phyloP scores from a whole-genome alignment of 2,329 filamentous ascomycete species.

The Polytolypa hystricis region DNA sequence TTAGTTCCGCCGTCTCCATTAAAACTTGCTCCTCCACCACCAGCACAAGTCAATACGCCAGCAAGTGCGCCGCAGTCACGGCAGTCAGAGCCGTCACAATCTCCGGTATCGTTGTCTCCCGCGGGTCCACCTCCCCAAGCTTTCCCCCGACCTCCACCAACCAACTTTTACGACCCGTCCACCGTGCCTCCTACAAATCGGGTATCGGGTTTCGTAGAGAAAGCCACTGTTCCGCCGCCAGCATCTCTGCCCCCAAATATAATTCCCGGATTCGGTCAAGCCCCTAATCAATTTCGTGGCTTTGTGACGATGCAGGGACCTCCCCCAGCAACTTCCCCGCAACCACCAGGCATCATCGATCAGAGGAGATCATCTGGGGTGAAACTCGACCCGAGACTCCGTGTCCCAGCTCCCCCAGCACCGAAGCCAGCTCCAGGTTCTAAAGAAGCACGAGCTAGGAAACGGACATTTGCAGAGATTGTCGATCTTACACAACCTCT shows the following conservation, averaged over 20 bases:
- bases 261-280: not conserved
- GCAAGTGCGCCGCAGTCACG: no score
- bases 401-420: conserved; percentile 1
- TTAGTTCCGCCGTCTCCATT: not conserved
- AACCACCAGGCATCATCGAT: not conserved
- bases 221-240: not conserved
- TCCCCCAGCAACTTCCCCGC: not conserved
- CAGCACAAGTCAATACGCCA: no score
- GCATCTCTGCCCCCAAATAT: not conserved
- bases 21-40: no score
- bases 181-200: conserved; percentile 1
- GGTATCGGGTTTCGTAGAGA: conserved; percentile 1
- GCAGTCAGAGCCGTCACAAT: no score
- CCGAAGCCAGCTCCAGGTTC: conserved; percentile 21
- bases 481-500: conserved; percentile 40
- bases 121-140: no score
- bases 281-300: no score
- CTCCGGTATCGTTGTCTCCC: no score
- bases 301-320: no score
- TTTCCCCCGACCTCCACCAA: no score
- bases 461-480: conserved; percentile 43
- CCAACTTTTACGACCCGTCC: not conserved
- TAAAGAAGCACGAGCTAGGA: conserved; percentile 46
- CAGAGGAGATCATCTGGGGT: not conserved
- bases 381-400: conserved; percentile 4